Conservation (phyloP, 176 grass and related monocot genomes). For the Rhynchospora breviuscula region DNA sequence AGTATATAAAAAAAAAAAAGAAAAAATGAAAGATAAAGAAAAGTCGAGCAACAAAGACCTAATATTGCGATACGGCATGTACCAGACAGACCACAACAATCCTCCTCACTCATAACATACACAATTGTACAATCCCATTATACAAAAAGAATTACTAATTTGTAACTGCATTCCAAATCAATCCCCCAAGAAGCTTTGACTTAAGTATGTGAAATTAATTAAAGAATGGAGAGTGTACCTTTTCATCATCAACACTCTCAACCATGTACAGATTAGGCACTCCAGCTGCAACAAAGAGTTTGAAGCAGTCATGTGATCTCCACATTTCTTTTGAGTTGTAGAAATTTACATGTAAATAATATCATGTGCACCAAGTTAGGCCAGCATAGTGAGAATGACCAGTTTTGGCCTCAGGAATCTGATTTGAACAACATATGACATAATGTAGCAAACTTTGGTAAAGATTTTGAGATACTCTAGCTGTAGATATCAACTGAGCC, state of each 20-base stretch:
- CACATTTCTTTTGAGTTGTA: not conserved
- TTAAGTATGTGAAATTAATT: not conserved
- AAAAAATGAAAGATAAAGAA: not conserved
- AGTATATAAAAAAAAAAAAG: too few species aligned
- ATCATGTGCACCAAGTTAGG: not conserved
- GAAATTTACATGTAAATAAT: not conserved
- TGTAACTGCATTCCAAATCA: not conserved
- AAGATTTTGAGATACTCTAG: not conserved
- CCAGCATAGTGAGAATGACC: not conserved
- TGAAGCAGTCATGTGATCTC: not conserved
- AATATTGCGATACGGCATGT: not conserved
- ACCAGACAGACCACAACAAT: not conserved
- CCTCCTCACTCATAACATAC: too few species aligned
- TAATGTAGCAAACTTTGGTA: not conserved
- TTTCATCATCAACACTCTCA: conserved; percentile 87
- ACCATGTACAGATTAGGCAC: conserved; percentile 92
- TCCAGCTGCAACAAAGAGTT: conserved; percentile 47
- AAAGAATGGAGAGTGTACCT: conserved; percentile 46
- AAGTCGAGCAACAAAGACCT: not conserved
- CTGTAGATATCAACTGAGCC: not conserved
- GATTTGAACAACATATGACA: not conserved
- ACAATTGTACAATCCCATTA: too few species aligned
- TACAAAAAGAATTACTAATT: too few species aligned
- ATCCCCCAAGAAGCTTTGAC: not conserved
- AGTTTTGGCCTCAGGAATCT: not conserved